phyloP scores from a whole-genome alignment of 2,329 filamentous ascomycete species.

The Fusarium goolgardi region DNA sequence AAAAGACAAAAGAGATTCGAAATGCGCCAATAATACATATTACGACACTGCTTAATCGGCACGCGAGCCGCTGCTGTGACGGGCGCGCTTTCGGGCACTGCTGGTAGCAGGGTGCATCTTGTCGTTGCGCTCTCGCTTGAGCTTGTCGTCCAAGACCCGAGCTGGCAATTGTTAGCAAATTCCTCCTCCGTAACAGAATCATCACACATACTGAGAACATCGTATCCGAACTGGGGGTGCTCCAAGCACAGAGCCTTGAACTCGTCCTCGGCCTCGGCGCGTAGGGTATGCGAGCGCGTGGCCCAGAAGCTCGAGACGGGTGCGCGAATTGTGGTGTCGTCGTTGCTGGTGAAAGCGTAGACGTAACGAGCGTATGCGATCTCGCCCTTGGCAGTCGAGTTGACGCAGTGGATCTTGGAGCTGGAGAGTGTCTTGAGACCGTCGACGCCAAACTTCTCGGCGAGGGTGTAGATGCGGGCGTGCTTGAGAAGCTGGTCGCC shows the following conservation, averaged over 20 bases:
- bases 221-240: slow-evolving; percentile 91
- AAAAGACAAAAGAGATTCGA: slow-evolving; percentile 6
- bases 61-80: slow-evolving; percentile 60
- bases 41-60: slow-evolving; percentile 11
- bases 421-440: slow-evolving; percentile 81
- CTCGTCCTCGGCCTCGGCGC: slow-evolving; percentile 86
- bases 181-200: accelerated
- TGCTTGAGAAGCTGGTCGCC: slow-evolving; percentile 88
- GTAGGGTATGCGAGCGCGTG: slow-evolving; percentile 71
- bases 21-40: background rate
- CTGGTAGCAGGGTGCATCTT: slow-evolving; percentile 65
- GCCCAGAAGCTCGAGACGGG: slow-evolving; percentile 46
- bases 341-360: slow-evolving; percentile 36
- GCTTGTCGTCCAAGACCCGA: slow-evolving; percentile 73
- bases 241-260: slow-evolving; percentile 88
- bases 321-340: slow-evolving; percentile 41
- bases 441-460: slow-evolving; percentile 77
- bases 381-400: slow-evolving; percentile 88
- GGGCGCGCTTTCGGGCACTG: slow-evolving; percentile 67
- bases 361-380: slow-evolving; percentile 84
- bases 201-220: slow-evolving; percentile 77
- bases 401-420: slow-evolving; percentile 91
- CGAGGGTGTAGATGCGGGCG: slow-evolving; percentile 89
- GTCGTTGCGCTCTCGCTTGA: slow-evolving; percentile 71
- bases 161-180: slow-evolving; percentile 55